Conservation (phyloP, 163 green algal species). For the Scenedesmus sp. region DNA sequence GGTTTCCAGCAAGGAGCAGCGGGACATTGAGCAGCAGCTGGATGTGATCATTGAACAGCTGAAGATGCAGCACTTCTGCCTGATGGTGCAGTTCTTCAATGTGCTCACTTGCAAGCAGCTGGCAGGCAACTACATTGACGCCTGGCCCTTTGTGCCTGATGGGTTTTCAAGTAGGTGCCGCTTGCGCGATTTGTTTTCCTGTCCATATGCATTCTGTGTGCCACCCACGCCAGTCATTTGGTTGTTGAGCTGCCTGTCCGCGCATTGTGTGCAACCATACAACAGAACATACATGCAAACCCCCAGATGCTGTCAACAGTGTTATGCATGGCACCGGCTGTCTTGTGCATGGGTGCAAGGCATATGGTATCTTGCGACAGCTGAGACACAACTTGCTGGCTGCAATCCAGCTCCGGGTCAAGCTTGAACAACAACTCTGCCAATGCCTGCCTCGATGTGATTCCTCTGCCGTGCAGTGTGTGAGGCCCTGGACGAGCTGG, state of each 20-base stretch:
- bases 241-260: too few species aligned
- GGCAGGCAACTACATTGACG: neutral
- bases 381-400: too few species aligned
- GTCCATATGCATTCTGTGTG: too few species aligned
- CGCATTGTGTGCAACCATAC: too few species aligned
- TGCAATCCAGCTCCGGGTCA: neutral
- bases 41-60: constrained; percentile 1
- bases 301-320: too few species aligned
- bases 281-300: too few species aligned
- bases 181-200: neutral
- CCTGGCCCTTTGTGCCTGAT: constrained; percentile 11
- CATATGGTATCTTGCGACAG: too few species aligned
- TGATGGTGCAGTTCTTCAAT: constrained; percentile 25
- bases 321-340: too few species aligned
- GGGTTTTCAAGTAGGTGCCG: neutral
- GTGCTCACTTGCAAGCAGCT: constrained; percentile 16
- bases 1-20: constrained; percentile 19
- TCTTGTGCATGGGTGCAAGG: too few species aligned
- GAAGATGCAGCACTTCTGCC: constrained; percentile 27
- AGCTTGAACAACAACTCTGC: too few species aligned
- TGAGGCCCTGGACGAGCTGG: constrained; percentile 34
- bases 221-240: too few species aligned
- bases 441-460: neutral
- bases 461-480: constrained; percentile 13
- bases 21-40: constrained; percentile 18